These are phyloP conservation scores for Cercospora canescens DNA, from an alignment of 2,329 filamentous ascomycete species.

Conservation along the genomic window DNA sequence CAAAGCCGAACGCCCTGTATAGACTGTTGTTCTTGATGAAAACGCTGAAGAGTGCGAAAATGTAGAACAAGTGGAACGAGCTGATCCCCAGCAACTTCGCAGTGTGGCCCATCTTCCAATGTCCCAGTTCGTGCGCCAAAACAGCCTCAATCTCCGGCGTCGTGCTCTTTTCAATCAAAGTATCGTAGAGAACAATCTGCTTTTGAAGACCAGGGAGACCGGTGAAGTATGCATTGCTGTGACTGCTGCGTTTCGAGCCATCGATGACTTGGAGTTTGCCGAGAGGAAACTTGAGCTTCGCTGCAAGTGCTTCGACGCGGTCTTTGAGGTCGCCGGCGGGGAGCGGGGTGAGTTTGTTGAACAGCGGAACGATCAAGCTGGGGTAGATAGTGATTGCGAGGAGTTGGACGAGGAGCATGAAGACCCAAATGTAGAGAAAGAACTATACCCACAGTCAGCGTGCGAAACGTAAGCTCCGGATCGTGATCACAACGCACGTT, in stretches of 20 bases:
- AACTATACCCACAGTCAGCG: conserved; percentile 51
- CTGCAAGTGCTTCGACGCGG: conserved; percentile 79
- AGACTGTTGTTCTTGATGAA: conserved; percentile 95
- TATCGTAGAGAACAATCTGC: conserved; percentile 99
- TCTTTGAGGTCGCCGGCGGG: conserved; percentile 85
- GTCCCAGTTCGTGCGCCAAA: conserved; percentile 90
- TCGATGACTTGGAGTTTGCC: conserved; percentile 94
- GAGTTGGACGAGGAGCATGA: conserved; percentile 83
- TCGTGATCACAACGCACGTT: conserved; percentile 40
- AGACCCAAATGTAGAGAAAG: conserved; percentile 98
- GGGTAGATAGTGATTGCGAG: conserved; percentile 97
- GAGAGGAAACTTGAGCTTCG: conserved; percentile 85
- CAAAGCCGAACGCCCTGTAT: conserved; percentile 89
- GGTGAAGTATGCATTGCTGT: conserved; percentile 95
- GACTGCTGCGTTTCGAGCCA: conserved; percentile 81
- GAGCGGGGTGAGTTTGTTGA: conserved; percentile 96
- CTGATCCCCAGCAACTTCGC: conserved; percentile 81
- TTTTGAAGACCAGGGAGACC: conserved; percentile 99
- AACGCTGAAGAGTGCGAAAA: conserved; percentile 93
- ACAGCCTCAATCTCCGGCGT: conserved; percentile 92
- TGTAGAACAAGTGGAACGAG: conserved; percentile 90
- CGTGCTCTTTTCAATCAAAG: conserved; percentile 91
- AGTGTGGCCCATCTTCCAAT: conserved; percentile 96
- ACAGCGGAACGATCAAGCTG: conserved; percentile 87
- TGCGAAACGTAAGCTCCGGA: background rate